These are phyloP conservation scores for Mycena latifolia DNA, from an alignment of 768 basidiomycete genomes.

Conservation along the genomic window DNA sequence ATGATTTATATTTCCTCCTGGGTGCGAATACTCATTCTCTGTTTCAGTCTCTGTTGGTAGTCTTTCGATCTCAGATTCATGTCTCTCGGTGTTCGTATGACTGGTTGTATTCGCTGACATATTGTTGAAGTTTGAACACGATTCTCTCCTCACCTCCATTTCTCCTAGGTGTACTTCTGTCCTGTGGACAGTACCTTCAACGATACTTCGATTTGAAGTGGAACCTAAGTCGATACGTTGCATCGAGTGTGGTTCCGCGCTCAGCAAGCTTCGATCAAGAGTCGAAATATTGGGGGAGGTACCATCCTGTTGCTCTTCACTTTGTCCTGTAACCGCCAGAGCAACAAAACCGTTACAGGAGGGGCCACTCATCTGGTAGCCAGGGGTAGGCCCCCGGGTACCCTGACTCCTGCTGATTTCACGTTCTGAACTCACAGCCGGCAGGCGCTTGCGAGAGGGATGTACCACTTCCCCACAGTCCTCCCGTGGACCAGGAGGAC, in stretches of 20 bases:
- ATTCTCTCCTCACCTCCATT: not conserved
- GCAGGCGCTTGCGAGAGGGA: too few relatives aligned
- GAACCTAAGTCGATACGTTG: slow-evolving; percentile 1
- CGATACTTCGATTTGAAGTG: not conserved
- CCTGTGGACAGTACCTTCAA: not conserved
- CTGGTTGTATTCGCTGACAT: not conserved
- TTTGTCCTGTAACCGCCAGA: slow-evolving; percentile 9
- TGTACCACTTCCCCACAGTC: too few relatives aligned
- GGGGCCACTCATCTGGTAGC: slow-evolving; percentile 8
- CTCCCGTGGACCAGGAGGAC: too few relatives aligned
- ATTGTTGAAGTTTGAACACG: not conserved
- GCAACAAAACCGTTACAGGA: slow-evolving; percentile 10
- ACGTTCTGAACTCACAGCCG: too few relatives aligned
- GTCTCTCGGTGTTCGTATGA: not conserved
- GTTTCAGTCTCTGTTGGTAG: not conserved
- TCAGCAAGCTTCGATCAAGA: not conserved
- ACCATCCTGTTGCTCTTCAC: slow-evolving; percentile 18
- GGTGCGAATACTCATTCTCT: slow-evolving; percentile 3
- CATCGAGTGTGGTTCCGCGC: not conserved
- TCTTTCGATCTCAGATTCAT: not conserved
- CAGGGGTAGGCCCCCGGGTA: slow-evolving; percentile 17
- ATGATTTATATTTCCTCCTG: not conserved
- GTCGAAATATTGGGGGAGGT: slow-evolving; percentile 1
- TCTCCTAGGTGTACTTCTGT: not conserved
- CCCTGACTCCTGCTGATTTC: slow-evolving; percentile 16